Evolutionary conservation across 345 rosid genomes (phyloP).

Genomic region (Barbarea vulgaris): DNA sequence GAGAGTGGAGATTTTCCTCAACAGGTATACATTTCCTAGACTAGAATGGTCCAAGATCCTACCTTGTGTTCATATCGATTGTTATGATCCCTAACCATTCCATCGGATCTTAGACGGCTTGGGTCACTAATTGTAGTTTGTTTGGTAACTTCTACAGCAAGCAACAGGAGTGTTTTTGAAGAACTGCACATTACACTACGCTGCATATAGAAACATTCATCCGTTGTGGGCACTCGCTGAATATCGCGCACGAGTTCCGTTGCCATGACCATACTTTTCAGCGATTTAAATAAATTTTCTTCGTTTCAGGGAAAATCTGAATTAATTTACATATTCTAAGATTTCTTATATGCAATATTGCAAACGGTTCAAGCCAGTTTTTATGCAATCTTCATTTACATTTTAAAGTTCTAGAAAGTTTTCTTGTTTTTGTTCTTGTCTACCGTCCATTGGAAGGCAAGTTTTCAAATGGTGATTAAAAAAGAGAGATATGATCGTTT

Average conservation of each 20-base stretch:
- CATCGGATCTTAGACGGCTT: background rate
- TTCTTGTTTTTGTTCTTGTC: background rate
- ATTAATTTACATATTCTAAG: background rate
- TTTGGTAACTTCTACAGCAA: conserved; percentile 43
- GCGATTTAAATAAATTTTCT: background rate
- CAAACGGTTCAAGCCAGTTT: background rate
- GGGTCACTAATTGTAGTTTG: background rate
- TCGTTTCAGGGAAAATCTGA: background rate
- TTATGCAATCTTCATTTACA: no score
- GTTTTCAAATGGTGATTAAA: conserved; percentile 16
- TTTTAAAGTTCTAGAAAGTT: conserved; percentile 6
- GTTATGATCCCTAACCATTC: background rate
- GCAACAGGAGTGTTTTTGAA: conserved; percentile 63
- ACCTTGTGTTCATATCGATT: background rate
- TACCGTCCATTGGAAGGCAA: conserved; percentile 31
- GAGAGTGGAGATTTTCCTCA: conserved; percentile 54
- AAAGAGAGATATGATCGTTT: background rate
- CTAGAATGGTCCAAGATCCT: background rate
- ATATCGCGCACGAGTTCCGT: conserved; percentile 44
- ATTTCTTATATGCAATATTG: background rate
- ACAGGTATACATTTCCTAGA: conserved; percentile 34
- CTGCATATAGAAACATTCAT: conserved; percentile 62
- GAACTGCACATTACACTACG: conserved; percentile 69
- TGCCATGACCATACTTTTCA: conserved; percentile 25
- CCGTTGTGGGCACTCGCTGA: conserved; percentile 67